A percentile compares a stretch with the other conserved stretches of the same genome.
phyloP scores from a whole-genome alignment of 306 rosid genomes.

The Sicyos baderoa region DNA sequence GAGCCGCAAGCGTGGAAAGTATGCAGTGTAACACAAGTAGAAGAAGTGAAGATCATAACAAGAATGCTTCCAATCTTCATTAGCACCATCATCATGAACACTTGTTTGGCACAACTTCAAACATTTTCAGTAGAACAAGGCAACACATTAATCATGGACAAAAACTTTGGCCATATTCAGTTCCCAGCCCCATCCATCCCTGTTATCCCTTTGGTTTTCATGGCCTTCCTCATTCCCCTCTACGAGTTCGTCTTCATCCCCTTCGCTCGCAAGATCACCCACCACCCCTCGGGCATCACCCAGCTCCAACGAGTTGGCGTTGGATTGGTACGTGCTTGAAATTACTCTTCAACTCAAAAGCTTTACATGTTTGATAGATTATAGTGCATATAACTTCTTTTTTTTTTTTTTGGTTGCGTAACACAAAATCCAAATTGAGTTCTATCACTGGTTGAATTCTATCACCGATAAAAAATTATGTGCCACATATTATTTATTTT shows the following conservation, averaged over 20 bases:
- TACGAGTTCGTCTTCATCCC: conserved; percentile 72
- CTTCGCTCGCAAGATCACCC: conserved; percentile 55
- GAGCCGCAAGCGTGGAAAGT: conserved; percentile 47
- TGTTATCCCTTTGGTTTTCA: conserved; percentile 57
- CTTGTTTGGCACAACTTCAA: conserved; percentile 83
- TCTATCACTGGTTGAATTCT: too few species aligned
- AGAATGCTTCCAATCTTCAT: conserved; percentile 72
- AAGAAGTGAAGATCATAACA: conserved; percentile 70
- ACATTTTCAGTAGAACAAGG: conserved; percentile 85
- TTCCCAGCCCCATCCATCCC: conserved; percentile 77
- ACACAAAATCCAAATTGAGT: too few species aligned
- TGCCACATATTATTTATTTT: too few species aligned
- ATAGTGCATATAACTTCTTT: too few species aligned
- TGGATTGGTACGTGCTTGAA: conserved; percentile 38
- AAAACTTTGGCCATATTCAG: conserved; percentile 36
- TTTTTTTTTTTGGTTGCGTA: too few species aligned
- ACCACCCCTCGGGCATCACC: conserved; percentile 66
- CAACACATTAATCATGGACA: conserved; percentile 34
- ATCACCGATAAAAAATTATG: too few species aligned
- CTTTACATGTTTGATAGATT: too few species aligned
- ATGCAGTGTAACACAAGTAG: conserved; percentile 79
- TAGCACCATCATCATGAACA: conserved; percentile 78
- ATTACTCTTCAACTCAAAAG: neutral
- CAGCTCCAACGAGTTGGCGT: conserved; percentile 82
- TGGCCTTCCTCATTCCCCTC: conserved; percentile 49